These are phyloP conservation scores for Coniferiporia weirii DNA, from an alignment of 1,284 basidiomycete genomes.

Conservation along the genomic window DNA sequence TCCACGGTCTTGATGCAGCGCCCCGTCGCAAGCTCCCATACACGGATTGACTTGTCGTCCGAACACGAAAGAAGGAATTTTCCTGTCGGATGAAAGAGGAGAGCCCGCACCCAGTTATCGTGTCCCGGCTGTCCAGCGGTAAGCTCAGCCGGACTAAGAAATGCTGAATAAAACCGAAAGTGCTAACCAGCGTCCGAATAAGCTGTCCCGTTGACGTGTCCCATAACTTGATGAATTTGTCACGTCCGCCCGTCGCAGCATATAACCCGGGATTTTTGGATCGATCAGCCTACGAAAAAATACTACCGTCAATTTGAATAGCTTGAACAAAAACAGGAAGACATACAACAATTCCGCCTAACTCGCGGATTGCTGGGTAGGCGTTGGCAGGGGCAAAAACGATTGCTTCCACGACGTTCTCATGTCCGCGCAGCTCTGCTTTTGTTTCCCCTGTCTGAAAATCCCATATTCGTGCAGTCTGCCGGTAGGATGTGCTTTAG, in stretches of 20 bases:
- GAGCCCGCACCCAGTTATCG: conserved; percentile 66
- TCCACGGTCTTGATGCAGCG: conserved; percentile 66
- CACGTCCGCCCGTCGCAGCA: conserved; percentile 63
- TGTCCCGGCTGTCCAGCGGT: conserved; percentile 42
- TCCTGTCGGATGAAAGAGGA: conserved; percentile 70
- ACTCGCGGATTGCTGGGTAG: conserved; percentile 54
- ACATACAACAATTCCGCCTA: conserved; percentile 41
- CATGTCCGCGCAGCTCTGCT: conserved; percentile 67
- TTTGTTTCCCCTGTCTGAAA: conserved; percentile 57
- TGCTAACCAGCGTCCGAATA: conserved; percentile 55
- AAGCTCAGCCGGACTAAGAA: neutral
- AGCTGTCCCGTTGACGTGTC: conserved; percentile 61
- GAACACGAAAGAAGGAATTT: conserved; percentile 68
- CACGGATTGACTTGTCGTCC: conserved; percentile 72
- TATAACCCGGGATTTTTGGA: conserved; percentile 41
- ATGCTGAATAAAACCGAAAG: neutral
- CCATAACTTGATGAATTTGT: conserved; percentile 74
- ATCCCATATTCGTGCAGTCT: conserved; percentile 69
- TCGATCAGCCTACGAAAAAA: conserved; percentile 18
- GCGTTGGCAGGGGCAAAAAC: conserved; percentile 57
- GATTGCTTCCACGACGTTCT: conserved; percentile 68
- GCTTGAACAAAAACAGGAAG: neutral
- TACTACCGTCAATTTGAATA: conserved; percentile 23
- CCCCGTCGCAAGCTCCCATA: conserved; percentile 71
- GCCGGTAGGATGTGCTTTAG: conserved; percentile 4